phyloP scores from a whole-genome alignment of 768 basidiomycete genomes.

The Tulasnella sp. region DNA sequence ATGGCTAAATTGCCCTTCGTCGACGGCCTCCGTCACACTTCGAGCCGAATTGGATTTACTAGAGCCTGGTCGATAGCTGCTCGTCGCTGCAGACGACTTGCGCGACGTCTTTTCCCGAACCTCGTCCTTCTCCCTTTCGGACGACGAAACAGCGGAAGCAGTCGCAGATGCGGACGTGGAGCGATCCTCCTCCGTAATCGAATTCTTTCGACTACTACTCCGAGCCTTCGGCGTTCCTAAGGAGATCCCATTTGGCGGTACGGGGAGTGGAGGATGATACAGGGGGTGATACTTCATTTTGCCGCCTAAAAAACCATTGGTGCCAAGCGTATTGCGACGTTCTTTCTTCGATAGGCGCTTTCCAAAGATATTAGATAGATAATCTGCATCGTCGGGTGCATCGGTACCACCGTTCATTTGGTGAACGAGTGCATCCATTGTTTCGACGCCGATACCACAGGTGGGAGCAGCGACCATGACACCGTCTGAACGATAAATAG shows the following conservation, averaged over 20 bases:
- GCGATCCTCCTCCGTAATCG: background rate
- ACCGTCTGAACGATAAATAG: constrained; percentile 13
- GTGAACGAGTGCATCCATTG: constrained; percentile 79
- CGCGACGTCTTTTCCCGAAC: background rate
- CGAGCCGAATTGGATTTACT: no score
- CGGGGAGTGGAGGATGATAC: constrained; percentile 72
- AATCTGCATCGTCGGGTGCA: constrained; percentile 5
- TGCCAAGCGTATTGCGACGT: constrained; percentile 26
- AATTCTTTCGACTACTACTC: background rate
- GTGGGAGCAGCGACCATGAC: constrained; percentile 66
- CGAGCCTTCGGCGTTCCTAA: background rate
- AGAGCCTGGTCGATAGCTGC: no score
- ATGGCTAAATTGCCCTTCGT: no score
- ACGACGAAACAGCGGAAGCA: background rate
- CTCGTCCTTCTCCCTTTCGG: background rate
- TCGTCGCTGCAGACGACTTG: background rate
- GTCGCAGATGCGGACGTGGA: background rate
- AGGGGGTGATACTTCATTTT: constrained; percentile 52
- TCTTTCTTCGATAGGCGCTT: constrained; percentile 32
- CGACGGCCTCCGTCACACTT: no score
- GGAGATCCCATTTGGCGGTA: constrained; percentile 38
- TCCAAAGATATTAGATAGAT: constrained; percentile 3
- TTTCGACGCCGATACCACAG: constrained; percentile 52
- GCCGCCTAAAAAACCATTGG: constrained; percentile 33
- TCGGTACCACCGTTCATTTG: constrained; percentile 57